Evolutionary conservation across 768 basidiomycete genomes (phyloP).

Genomic region (Leucocoprinus birnbaumii): DNA sequence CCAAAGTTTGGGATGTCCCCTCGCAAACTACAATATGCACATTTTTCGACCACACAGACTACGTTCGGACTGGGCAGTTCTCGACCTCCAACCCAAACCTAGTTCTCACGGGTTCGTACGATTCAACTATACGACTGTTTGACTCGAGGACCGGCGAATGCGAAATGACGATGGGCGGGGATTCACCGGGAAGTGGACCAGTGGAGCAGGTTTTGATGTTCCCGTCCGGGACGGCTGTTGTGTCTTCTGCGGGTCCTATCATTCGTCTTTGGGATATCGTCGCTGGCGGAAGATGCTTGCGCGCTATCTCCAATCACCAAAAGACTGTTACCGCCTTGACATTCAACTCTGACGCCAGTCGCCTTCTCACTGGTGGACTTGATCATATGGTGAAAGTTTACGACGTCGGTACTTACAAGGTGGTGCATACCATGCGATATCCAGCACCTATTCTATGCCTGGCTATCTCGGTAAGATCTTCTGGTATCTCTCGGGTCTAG

Average conservation of each 20-base stretch:
- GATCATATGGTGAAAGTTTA: conserved; percentile 99
- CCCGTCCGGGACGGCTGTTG: conserved; percentile 79
- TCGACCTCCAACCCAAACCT: conserved; percentile 81
- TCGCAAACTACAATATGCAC: conserved; percentile 78
- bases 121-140: conserved; percentile 84
- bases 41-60: conserved; percentile 88
- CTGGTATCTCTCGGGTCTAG: background rate
- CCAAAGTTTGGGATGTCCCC: conserved; percentile 93
- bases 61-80: conserved; percentile 91
- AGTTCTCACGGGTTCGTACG: conserved; percentile 92
- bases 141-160: conserved; percentile 82
- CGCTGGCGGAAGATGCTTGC: conserved; percentile 83
- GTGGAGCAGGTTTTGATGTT: conserved; percentile 94
- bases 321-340: conserved; percentile 92
- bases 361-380: conserved; percentile 85
- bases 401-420: conserved; percentile 90
- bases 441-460: conserved; percentile 89
- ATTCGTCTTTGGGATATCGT: conserved; percentile 94
- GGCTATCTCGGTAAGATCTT: conserved; percentile 77
- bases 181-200: conserved; percentile 45
- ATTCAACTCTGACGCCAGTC: conserved; percentile 71
- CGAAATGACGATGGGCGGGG: conserved; percentile 76
- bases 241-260: conserved; percentile 91
- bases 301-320: conserved; percentile 95
- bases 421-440: conserved; percentile 98